Evolutionary conservation across 192 early-diverging fungal species (phyloP).

Genomic region (Lobulomyces angularis): DNA sequence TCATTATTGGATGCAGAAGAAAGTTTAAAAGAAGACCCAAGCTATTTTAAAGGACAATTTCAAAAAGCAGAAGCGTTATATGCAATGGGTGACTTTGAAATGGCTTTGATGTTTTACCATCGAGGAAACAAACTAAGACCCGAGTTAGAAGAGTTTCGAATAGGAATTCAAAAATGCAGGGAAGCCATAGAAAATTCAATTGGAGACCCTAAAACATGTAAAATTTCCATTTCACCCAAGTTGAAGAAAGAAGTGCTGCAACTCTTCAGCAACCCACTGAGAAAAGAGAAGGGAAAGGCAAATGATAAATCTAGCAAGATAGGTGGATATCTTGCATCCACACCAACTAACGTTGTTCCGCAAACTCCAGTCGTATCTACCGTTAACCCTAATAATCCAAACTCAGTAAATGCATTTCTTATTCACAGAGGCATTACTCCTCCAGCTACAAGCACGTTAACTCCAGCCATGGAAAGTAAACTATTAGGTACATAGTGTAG

Average conservation of each 20-base stretch:
- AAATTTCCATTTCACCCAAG: conserved; percentile 5
- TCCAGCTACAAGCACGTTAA: conserved; percentile 13
- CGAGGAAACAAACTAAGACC: conserved; percentile 39
- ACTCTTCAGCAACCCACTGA: conserved; percentile 1
- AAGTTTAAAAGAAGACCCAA: conserved; percentile 25
- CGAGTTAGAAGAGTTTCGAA: conserved; percentile 44
- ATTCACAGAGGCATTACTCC: neutral
- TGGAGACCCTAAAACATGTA: conserved; percentile 18
- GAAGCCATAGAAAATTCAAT: conserved; percentile 52
- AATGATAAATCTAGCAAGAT: conserved; percentile 6
- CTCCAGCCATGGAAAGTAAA: conserved; percentile 28
- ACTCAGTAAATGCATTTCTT: neutral
- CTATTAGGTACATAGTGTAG: no score
- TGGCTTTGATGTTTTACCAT: conserved; percentile 45
- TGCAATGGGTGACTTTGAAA: conserved; percentile 48
- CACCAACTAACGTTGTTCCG: no score
- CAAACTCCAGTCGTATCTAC: no score
- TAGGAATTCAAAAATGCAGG: conserved; percentile 48
- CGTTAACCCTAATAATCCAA: no score
- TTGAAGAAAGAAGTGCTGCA: conserved; percentile 14
- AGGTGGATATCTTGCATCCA: no score
- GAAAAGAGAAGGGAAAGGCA: conserved; percentile 4
- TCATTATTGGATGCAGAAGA: conserved; percentile 40
- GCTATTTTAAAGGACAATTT: conserved; percentile 42
- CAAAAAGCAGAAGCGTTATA: conserved; percentile 52